Base-by-base conservation (phyloP, 2,329 filamentous ascomycete species). In the Penicillium sp. region DNA sequence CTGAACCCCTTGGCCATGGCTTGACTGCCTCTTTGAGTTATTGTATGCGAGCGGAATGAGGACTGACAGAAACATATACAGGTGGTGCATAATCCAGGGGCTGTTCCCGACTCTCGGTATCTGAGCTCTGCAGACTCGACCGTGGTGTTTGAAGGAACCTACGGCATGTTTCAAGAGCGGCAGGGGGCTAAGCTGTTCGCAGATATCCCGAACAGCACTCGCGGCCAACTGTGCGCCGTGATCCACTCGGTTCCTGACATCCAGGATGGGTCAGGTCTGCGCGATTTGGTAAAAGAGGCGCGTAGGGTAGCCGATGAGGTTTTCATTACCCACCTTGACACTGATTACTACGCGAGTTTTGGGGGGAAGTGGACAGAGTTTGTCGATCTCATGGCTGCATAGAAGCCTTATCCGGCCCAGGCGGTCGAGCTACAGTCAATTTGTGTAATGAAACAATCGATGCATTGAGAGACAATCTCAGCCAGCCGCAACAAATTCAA, bases 21-120 rank as follows among this genome's bases (percentile, higher is more conserved):
- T n/a, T 3, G 25, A 32, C 24, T 43, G 3, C 25, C 35, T 7
- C n/a, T 25, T 43, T 4, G 6, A 29, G 43, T 13, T 25, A 49
- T 33, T 36, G 24, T 34, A 43, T 35, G 32, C 41, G 41, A 43
- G 33, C 25, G 27, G 26, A 33, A 41, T 39, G 28, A 33, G 12
- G n/a, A 39, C 51, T 65, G 40, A 49, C 59, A 11, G 11, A 32
- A 11, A 32, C 3, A 32, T 11, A 32, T 7, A 12, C 46, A 72
- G 65, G 58, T 74, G 39, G 65, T 75, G 32, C 71, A 74, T 57
- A 76, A 76, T 50, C 74, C 73, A 4, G 74, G 74, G 25, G 66
- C 68, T 5, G 63, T 75, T 11, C 69, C 72, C 3, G 67, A 70
- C 48, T 58, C 64, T 43, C 63, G 61, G 28, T 75, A 71, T 57